Base-by-base conservation (phyloP, 345 rosid genomes). In the Turnera subulata region DNA sequence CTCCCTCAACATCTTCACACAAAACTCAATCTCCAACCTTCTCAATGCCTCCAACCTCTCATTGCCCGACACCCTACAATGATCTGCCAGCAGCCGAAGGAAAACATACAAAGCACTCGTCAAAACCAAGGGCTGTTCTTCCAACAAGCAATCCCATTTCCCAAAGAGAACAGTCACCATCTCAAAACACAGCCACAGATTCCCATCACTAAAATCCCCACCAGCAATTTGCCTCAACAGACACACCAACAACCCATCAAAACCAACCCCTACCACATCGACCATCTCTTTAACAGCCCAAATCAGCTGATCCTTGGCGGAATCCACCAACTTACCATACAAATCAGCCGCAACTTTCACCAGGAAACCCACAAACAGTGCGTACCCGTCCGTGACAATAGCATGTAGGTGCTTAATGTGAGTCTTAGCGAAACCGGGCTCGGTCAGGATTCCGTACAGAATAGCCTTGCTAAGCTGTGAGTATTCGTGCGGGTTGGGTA, bases 171-270 rank as follows among this genome's bases (percentile, higher is more conserved):
- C 55, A 22, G 51, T 75, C 50, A 73, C 91, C 58, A 83, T 44
- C 71, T 83, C 96, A 60, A 66, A 89, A 57, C 88, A 86, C 66
- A 92, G 70, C 90, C 89, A 89, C 64, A 84, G 56, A 76, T 86
- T 89, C 38, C 76, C 77, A 55, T 82, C 84, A 35, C 81, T 63
- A 44, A 74, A 83, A 68, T 92, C 98, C n/a, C 91, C 86, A 60
- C 84, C 80, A 26, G 72, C 82, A 32, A 81, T 80, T 50, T 78
- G 73, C 76, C 98, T 71, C 55, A 92, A 58, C 56, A 92, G 65
- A 29, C 66, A 64, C 21, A 77, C 75, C 59, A 88, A 43, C 62
- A 88, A 69, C 23, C 64, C 78, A 58, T 79, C 81, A 51, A 80
- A 38, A 13, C 91, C 87, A 2, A 71, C 67, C 2, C 80, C 91